phyloP scores from a whole-genome alignment of 2,329 filamentous ascomycete species.

The Cadophora sp. region DNA sequence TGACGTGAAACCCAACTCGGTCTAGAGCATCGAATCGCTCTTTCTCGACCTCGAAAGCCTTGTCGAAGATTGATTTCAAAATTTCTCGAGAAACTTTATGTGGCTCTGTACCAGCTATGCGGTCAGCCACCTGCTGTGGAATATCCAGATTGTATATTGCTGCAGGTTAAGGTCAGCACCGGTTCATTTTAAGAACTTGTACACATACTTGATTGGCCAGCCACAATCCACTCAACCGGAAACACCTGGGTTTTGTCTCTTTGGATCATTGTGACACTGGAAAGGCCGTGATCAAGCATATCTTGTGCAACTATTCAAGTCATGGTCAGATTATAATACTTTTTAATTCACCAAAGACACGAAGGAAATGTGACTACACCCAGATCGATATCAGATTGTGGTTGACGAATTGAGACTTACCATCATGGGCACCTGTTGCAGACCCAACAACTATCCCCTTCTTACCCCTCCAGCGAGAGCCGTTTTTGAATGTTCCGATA shows the following conservation, averaged over 20 bases:
- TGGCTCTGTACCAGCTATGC: background rate
- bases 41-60: background rate
- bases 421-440: constrained; percentile 70
- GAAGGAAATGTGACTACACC: background rate
- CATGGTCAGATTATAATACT: background rate
- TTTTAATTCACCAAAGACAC: too few species aligned
- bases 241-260: constrained; percentile 45
- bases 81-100: constrained; percentile 20
- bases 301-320: constrained; percentile 63
- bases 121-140: constrained; percentile 19
- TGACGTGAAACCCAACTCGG: constrained; percentile 60
- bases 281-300: constrained; percentile 63
- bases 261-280: constrained; percentile 53
- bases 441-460: constrained; percentile 70
- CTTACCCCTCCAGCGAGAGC: constrained; percentile 54
- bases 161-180: constrained; percentile 1
- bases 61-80: background rate
- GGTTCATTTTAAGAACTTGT: background rate
- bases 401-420: background rate
- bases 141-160: constrained; percentile 21
- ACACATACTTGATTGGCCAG: constrained; percentile 16
- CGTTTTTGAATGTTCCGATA: constrained; percentile 25
- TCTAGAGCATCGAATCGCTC: constrained; percentile 24
- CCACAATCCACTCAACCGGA: constrained; percentile 23
- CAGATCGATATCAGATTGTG: background rate